Evolutionary conservation across 1,284 basidiomycete genomes (phyloP).

Genomic region (Agaricales sp.): DNA sequence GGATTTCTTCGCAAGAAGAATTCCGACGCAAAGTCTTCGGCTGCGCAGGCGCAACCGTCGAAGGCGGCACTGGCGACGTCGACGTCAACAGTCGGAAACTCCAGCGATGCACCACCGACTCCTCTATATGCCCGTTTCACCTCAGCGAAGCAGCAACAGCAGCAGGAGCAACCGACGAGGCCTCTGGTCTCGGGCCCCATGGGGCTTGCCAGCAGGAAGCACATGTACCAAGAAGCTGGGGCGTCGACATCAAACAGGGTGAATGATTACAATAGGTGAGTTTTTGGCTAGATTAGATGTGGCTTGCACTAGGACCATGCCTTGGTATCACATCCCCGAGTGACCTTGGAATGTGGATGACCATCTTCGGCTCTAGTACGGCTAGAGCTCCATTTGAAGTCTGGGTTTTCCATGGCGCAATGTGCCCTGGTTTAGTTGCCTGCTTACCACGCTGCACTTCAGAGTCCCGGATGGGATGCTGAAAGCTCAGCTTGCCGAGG

Average conservation of each 20-base stretch:
- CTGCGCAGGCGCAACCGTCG: neutral
- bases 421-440: no score
- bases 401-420: no score
- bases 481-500: neutral
- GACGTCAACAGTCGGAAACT: neutral
- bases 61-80: neutral
- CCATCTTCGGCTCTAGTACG: no score
- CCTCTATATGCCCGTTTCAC: neutral
- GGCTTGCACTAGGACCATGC: neutral
- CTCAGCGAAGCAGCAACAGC: neutral
- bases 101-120: neutral
- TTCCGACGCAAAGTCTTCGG: neutral
- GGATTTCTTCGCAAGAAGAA: neutral
- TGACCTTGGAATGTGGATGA: no score
- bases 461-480: neutral
- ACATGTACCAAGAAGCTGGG: neutral
- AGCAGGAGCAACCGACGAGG: neutral
- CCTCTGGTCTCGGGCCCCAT: neutral
- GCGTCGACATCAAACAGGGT: neutral
- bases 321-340: no score
- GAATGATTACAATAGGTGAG: neutral
- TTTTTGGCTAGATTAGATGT: neutral
- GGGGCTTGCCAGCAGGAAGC: neutral
- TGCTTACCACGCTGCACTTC: neutral
- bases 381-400: no score